Base-by-base conservation (phyloP, 176 grass and related monocot species). In the Triticum monococcum region DNA sequence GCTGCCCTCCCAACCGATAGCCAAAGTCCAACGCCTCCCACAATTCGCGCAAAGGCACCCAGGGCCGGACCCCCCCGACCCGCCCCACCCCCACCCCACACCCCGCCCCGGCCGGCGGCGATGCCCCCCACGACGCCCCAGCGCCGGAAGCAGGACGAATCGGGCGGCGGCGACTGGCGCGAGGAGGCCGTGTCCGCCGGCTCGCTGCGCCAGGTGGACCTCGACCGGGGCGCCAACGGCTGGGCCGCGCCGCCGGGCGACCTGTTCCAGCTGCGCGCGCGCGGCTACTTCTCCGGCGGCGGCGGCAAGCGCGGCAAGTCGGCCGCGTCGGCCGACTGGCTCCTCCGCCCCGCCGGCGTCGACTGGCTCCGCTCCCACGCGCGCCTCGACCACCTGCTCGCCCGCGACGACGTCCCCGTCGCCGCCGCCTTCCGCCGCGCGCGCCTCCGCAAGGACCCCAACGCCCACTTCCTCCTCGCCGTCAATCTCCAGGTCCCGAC, bases 241-340 rank as follows among this genome's bases (percentile, higher is more conserved):
- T 99, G 97, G 97, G 97, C 97, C 14, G 92, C 97, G 46, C 97
- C 97, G 16, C 94, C 94, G 24, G 97, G 92, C 18, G 90, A 94
- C 78, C 86, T 99, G 24, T 99, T 99, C 92, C 80, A 86, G 10
- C 87, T 99, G 36, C 92, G 97, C 32, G 79, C 90, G 9, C 78
- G 79, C 7, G 83, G 86, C 0, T 99, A 96, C 50, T 96, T 99
- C 65, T 74, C 90, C 30, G 50, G 76, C 31, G 76, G 84, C 0
- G 84, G 75, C 0, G 87, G 87, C 0, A 72, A 63, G 31, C 86
- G 90, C 40, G 75, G 35, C 61, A 99, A 96, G 87, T 69, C 85
- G 31, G 85, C 86, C 0, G 89, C 97, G 2, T 37, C 83, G 9
- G 68, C 90, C 0, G 92, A 94, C 0, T 99, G 94, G 90, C 86